Conservation (phyloP, 1,284 basidiomycete genomes). For the Ganoderma resinaceum region DNA sequence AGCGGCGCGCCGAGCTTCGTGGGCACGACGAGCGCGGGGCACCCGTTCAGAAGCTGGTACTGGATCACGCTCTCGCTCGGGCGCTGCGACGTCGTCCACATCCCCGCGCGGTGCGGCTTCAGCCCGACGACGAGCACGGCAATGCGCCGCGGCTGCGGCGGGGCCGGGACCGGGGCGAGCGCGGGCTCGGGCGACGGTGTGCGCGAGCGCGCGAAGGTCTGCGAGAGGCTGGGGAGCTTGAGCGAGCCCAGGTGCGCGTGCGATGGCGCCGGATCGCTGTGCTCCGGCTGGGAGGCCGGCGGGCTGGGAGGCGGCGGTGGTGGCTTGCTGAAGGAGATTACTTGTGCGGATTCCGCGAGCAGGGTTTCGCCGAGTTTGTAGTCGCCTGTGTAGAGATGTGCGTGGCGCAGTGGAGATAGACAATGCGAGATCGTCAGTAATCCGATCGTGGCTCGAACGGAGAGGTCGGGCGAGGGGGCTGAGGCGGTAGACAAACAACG, state of each 20-base stretch:
- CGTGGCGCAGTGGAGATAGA: neutral
- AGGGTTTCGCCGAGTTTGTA: constrained; percentile 67
- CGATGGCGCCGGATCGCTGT: constrained; percentile 19
- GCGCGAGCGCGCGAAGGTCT: constrained; percentile 53
- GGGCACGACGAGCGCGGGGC: constrained; percentile 64
- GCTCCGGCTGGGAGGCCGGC: neutral
- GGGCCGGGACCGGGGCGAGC: constrained; percentile 49
- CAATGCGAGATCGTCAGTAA: constrained; percentile 1
- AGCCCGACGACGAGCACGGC: constrained; percentile 62
- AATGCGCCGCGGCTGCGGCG: constrained; percentile 58
- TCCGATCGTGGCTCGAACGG: neutral
- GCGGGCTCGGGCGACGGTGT: constrained; percentile 58
- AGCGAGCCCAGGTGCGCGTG: constrained; percentile 19
- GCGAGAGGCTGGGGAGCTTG: constrained; percentile 41
- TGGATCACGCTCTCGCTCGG: constrained; percentile 68
- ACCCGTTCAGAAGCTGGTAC: constrained; percentile 67
- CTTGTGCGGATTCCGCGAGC: constrained; percentile 58
- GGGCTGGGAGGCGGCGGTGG: constrained; percentile 31
- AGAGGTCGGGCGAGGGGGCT: neutral
- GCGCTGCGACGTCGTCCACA: constrained; percentile 66
- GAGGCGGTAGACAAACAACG: constrained; percentile 1
- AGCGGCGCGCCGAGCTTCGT: constrained; percentile 65
- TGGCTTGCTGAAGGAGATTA: constrained; percentile 54
- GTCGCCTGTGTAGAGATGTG: constrained; percentile 50
- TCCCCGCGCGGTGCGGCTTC: constrained; percentile 58